Evolutionary conservation across 305 asterid genomes (phyloP).

Genomic region (Fraxinus baroniana): DNA sequence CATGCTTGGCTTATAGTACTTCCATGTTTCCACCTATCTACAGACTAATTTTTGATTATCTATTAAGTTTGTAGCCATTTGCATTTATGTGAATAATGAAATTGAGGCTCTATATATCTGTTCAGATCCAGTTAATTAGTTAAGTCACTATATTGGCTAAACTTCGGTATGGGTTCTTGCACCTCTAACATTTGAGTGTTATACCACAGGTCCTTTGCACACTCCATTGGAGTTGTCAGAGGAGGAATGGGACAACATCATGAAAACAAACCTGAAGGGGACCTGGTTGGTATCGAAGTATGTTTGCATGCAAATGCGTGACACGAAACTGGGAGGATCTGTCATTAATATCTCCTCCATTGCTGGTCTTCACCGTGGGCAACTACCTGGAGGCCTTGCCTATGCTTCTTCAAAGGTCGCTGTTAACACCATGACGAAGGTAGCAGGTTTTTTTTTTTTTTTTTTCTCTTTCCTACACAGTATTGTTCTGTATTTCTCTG

Average conservation of each 20-base stretch:
- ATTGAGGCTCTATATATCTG: background rate
- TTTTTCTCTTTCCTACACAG: background rate
- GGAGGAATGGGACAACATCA: conserved; percentile 45
- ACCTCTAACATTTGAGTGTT: background rate
- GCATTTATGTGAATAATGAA: background rate
- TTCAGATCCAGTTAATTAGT: background rate
- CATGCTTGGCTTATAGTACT: background rate
- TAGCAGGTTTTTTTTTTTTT: conserved; percentile 1
- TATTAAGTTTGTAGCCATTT: background rate
- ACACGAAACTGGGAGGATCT: conserved; percentile 43
- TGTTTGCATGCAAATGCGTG: conserved; percentile 45
- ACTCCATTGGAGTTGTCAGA: conserved; percentile 46
- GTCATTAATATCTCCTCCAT: conserved; percentile 59
- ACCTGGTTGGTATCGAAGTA: conserved; percentile 60
- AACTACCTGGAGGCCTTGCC: conserved; percentile 46
- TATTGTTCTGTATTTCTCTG: background rate
- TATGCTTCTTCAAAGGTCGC: conserved; percentile 48
- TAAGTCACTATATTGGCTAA: too few relatives aligned
- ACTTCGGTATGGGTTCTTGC: background rate
- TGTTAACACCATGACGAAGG: conserved; percentile 44
- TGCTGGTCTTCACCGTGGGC: conserved; percentile 51
- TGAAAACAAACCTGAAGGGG: conserved; percentile 49
- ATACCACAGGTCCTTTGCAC: conserved; percentile 39
- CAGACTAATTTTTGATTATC: background rate
- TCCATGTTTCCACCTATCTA: background rate